Conservation (phyloP, 352 stramenopile species). For the Phytophthora syringae region DNA sequence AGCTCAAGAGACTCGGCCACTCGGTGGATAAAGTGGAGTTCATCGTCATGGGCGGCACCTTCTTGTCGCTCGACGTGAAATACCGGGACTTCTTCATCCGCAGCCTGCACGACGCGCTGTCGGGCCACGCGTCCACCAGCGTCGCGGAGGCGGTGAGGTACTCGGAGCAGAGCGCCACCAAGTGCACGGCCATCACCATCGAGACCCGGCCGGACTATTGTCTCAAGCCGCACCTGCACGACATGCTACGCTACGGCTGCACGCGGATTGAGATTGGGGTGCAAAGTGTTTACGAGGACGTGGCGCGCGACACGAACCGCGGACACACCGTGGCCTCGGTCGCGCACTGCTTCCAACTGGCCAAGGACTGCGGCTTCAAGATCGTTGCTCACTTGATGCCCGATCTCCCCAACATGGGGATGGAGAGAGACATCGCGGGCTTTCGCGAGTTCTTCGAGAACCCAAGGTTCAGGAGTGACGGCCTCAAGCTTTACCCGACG, state of each 20-base stretch:
- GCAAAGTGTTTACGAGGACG: constrained; percentile 96
- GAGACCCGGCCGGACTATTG: constrained; percentile 98
- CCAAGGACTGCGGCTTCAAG: constrained; percentile 98
- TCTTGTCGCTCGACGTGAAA: constrained; percentile 92
- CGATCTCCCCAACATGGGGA: constrained; percentile 97
- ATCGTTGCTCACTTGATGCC: constrained; percentile 99
- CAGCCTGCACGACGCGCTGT: constrained; percentile 96
- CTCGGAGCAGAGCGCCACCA: constrained; percentile 88
- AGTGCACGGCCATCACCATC: constrained; percentile 96
- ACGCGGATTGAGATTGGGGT: constrained; percentile 98
- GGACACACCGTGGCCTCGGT: constrained; percentile 96
- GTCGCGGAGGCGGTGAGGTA: constrained; percentile 95
- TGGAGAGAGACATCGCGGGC: constrained; percentile 95
- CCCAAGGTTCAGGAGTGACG: constrained; percentile 94
- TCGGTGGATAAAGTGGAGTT: constrained; percentile 97
- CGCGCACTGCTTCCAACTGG: constrained; percentile 73
- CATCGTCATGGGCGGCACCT: constrained; percentile 98
- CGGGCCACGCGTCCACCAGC: constrained; percentile 89
- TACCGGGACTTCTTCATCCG: constrained; percentile 98
- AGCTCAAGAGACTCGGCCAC: constrained; percentile 90
- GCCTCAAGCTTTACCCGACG: constrained; percentile 97
- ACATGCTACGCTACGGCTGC: constrained; percentile 97
- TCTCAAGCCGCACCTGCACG: constrained; percentile 95
- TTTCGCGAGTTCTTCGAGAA: constrained; percentile 98
- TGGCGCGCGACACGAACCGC: constrained; percentile 92